These are phyloP conservation scores for Dictyostelium brefeldianum DNA, from an alignment of 78 protist genomes.

Conservation along the genomic window DNA sequence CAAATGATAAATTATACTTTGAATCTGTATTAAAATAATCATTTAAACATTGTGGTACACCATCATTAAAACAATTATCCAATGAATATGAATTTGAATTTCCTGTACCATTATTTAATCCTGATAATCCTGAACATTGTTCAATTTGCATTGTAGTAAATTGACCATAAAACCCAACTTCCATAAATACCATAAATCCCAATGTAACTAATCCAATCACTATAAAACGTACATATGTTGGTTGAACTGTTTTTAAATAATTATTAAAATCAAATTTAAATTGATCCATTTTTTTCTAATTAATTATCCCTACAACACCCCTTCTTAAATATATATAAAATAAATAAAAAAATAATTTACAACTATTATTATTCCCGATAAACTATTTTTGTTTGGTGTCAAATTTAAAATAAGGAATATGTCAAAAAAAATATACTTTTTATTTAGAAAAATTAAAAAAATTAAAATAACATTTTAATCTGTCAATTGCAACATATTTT, in stretches of 20 bases:
- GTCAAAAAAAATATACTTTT: no score
- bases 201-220: neutral
- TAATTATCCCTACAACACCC: no score
- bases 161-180: neutral
- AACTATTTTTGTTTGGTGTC: no score
- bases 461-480: no score
- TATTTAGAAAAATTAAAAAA: no score
- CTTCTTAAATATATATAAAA: no score
- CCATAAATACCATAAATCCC: slow-evolving; percentile 15
- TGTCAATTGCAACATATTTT: no score
- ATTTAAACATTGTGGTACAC: slow-evolving; percentile 2
- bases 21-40: neutral
- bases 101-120: neutral
- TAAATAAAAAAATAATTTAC: no score
- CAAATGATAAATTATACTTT: neutral
- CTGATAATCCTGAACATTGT: neutral
- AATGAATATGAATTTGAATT: neutral
- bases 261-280: slow-evolving; percentile 21
- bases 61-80: slow-evolving; percentile 5
- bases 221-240: neutral
- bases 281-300: neutral
- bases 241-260: slow-evolving; percentile 20
- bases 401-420: no score
- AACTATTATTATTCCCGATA: no score
- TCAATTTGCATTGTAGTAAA: neutral